Percentiles rank a stretch among this genome's conserved stretches.
These are phyloP conservation scores for Coemansia pectinata DNA, from an alignment of 192 early-diverging fungal species.

Conservation along the genomic window DNA sequence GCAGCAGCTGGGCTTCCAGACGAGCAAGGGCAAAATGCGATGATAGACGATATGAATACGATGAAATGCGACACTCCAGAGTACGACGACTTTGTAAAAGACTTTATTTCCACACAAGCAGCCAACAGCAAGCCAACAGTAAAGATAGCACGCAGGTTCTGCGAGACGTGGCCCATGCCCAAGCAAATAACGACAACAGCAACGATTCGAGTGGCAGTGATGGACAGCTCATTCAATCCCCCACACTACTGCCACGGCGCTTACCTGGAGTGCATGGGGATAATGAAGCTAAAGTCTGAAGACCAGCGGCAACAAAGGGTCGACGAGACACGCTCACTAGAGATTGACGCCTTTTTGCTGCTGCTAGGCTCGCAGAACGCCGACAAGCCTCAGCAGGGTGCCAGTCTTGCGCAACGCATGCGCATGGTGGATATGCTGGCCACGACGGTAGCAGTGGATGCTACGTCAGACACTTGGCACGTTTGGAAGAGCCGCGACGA, in stretches of 20 bases:
- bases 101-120: conserved; percentile 15
- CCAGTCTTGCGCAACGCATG: conserved; percentile 61
- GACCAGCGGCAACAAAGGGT: conserved; percentile 3
- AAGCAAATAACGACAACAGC: background rate
- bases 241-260: conserved; percentile 57
- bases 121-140: conserved; percentile 9
- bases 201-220: conserved; percentile 52
- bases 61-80: conserved; percentile 39
- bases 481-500: conserved; percentile 35
- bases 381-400: conserved; percentile 65
- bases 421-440: conserved; percentile 73
- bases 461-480: conserved; percentile 43
- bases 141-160: conserved; percentile 30
- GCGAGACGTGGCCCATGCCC: conserved; percentile 32
- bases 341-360: conserved; percentile 63
- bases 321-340: conserved; percentile 25
- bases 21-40: conserved; percentile 6
- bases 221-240: conserved; percentile 82
- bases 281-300: conserved; percentile 10
- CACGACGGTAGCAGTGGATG: conserved; percentile 26
- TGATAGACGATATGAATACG: conserved; percentile 23
- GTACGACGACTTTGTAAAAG: conserved; percentile 40
- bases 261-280: conserved; percentile 43
- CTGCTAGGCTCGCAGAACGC: conserved; percentile 67
- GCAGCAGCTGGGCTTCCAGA: background rate